Evolutionary conservation across 768 basidiomycete genomes (phyloP).

Genomic region (Amanita molliuscula): DNA sequence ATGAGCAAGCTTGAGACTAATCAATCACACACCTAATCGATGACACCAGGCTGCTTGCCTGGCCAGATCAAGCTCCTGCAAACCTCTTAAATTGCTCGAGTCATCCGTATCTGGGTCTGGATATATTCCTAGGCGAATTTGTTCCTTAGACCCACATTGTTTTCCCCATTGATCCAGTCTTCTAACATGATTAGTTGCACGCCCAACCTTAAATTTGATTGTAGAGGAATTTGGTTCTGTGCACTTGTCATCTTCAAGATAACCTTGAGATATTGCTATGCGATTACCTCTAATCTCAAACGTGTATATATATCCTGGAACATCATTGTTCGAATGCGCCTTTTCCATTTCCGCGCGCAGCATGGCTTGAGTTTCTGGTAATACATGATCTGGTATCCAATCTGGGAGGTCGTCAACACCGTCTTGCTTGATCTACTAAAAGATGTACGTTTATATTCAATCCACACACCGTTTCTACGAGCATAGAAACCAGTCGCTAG

Average conservation of each 20-base stretch:
- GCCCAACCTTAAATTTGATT: conserved; percentile 71
- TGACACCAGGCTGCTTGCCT: conserved; percentile 57
- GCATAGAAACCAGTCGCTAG: conserved; percentile 46
- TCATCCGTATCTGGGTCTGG: conserved; percentile 39
- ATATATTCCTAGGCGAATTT: conserved; percentile 65
- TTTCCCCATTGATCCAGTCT: conserved; percentile 74
- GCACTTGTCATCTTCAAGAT: not conserved
- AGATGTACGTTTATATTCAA: conserved; percentile 46
- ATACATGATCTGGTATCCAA: conserved; percentile 62
- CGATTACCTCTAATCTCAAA: conserved; percentile 64
- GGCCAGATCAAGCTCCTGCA: conserved; percentile 16
- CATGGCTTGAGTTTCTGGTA: conserved; percentile 47
- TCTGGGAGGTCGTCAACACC: conserved; percentile 25
- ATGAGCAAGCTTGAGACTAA: not conserved
- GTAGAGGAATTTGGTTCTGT: conserved; percentile 20
- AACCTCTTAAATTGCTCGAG: conserved; percentile 22
- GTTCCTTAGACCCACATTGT: conserved; percentile 71
- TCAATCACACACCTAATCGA: conserved; percentile 36
- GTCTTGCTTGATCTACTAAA: conserved; percentile 5
- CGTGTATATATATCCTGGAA: conserved; percentile 70
- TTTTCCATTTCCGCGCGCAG: conserved; percentile 38
- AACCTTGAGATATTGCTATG: not conserved
- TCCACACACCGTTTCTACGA: conserved; percentile 36
- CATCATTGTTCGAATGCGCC: conserved; percentile 43
- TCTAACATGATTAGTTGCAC: conserved; percentile 62